Evolutionary conservation across 257 asterid species (phyloP).

Genomic region (Ligustrum vulgare): DNA sequence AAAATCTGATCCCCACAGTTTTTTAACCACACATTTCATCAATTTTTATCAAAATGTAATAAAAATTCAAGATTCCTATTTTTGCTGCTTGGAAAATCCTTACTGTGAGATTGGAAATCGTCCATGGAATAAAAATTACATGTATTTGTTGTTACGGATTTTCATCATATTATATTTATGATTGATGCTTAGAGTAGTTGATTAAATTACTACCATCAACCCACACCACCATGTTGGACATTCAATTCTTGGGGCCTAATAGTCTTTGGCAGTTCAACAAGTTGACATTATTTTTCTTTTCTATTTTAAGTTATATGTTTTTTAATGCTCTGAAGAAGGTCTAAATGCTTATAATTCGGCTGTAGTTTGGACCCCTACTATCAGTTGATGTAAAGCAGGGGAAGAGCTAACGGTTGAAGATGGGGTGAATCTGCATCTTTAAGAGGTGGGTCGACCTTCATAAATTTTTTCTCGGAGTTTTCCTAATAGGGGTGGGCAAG

Average conservation of each 20-base stretch:
- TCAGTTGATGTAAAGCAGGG: too few relatives aligned
- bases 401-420: too few relatives aligned
- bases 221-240: not conserved
- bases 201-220: not conserved
- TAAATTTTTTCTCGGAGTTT: too few relatives aligned
- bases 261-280: not conserved
- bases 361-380: not conserved
- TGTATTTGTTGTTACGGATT: not conserved
- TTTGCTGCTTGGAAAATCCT: not conserved
- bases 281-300: not conserved
- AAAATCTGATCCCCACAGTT: too few relatives aligned
- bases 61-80: not conserved
- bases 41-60: too few relatives aligned
- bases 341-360: not conserved
- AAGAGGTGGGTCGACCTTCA: too few relatives aligned
- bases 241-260: not conserved
- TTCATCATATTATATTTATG: not conserved
- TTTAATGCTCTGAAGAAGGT: not conserved
- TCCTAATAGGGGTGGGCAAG: too few relatives aligned
- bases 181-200: not conserved
- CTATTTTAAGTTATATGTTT: not conserved
- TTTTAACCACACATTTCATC: too few relatives aligned
- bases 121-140: not conserved
- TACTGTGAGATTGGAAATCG: not conserved
- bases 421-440: too few relatives aligned